These are phyloP conservation scores for Rhynchosporium secalis DNA, from an alignment of 2,329 filamentous ascomycete genomes.

Conservation along the genomic window DNA sequence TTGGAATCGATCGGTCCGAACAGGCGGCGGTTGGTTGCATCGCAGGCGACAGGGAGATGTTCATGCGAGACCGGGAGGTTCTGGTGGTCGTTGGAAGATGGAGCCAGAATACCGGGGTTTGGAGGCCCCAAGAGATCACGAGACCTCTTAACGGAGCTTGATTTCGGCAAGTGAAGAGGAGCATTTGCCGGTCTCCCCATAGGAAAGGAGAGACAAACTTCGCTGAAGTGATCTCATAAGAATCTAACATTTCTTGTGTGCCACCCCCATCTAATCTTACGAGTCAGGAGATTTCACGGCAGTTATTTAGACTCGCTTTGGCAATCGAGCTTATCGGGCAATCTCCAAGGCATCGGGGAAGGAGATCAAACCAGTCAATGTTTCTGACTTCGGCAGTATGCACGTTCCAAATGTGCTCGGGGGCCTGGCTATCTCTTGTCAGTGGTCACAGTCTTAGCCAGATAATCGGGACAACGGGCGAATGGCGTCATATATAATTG, in stretches of 20 bases:
- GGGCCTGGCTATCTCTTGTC: too few relatives aligned
- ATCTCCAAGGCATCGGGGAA: background rate
- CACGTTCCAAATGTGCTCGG: too few relatives aligned
- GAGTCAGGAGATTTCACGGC: conserved; percentile 8
- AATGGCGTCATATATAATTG: background rate
- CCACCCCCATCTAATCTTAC: background rate
- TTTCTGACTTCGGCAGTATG: background rate
- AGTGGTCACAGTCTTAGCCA: too few relatives aligned
- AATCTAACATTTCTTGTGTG: background rate
- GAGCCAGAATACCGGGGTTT: background rate
- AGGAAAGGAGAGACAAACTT: conserved; percentile 1
- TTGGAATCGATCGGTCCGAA: background rate
- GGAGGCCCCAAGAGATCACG: conserved; percentile 1
- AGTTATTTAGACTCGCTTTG: conserved; percentile 11
- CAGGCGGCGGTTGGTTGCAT: background rate
- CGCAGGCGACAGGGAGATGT: background rate
- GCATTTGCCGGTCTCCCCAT: conserved; percentile 13
- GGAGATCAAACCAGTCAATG: background rate
- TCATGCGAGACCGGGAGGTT: background rate
- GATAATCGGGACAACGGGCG: background rate
- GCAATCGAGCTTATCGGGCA: background rate
- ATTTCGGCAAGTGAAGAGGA: conserved; percentile 12
- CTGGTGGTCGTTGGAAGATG: background rate
- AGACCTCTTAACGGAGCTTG: background rate
- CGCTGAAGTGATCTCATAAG: background rate